These are phyloP conservation scores for Podila epigama DNA, from an alignment of 192 early-diverging fungal genomes.

Conservation along the genomic window DNA sequence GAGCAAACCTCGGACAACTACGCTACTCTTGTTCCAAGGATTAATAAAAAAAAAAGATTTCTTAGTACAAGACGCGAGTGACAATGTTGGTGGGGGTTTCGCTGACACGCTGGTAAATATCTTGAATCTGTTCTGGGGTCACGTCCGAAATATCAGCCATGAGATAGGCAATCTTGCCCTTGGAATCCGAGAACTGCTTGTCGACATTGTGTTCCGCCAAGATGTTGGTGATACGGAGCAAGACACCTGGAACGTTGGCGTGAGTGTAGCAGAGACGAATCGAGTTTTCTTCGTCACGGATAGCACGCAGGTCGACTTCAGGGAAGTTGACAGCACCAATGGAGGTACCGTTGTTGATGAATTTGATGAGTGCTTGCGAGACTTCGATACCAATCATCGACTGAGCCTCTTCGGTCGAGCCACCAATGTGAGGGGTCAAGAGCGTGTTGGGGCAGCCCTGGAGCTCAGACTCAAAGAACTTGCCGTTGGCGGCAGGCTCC, in stretches of 20 bases:
- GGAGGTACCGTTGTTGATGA: slow-evolving; percentile 89
- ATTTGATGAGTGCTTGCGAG: slow-evolving; percentile 80
- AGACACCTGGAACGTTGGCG: slow-evolving; percentile 56
- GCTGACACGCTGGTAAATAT: slow-evolving; percentile 69
- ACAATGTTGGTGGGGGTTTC: slow-evolving; percentile 77
- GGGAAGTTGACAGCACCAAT: slow-evolving; percentile 97
- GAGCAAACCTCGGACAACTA: too few species aligned
- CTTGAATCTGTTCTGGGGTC: slow-evolving; percentile 68
- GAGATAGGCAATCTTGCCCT: slow-evolving; percentile 92
- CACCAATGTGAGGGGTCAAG: slow-evolving; percentile 98
- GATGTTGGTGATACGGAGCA: slow-evolving; percentile 86
- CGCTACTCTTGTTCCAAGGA: too few species aligned
- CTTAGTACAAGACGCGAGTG: slow-evolving; percentile 79
- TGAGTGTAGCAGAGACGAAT: slow-evolving; percentile 94
- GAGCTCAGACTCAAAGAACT: slow-evolving; percentile 67
- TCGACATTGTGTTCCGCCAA: slow-evolving; percentile 96
- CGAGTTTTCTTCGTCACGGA: slow-evolving; percentile 71
- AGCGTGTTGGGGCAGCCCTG: slow-evolving; percentile 92
- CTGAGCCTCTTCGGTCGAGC: slow-evolving; percentile 99
- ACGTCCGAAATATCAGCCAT: slow-evolving; percentile 96
- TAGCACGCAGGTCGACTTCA: slow-evolving; percentile 88
- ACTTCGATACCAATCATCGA: slow-evolving; percentile 97
- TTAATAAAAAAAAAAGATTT: background rate
- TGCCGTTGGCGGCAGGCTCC: slow-evolving; percentile 93
- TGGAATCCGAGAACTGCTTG: slow-evolving; percentile 97